Percentiles rank a stretch among this genome's conserved stretches.
These are phyloP conservation scores for Irpex lacteus DNA, from an alignment of 1,284 basidiomycete genomes.

Conservation along the genomic window DNA sequence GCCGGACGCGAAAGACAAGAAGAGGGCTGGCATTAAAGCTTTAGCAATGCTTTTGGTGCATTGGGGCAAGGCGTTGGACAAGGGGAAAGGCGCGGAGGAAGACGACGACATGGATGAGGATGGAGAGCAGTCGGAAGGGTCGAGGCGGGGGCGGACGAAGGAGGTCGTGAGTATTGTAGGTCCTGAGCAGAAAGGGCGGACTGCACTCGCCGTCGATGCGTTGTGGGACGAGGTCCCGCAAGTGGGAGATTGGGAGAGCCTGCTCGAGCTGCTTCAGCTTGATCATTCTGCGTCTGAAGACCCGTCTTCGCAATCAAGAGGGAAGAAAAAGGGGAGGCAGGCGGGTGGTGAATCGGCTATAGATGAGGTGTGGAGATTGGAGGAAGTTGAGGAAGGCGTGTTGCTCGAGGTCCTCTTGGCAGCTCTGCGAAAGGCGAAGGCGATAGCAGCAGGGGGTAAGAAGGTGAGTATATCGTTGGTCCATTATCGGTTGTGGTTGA, in stretches of 20 bases:
- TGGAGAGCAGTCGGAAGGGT: constrained; percentile 23
- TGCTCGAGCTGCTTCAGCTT: constrained; percentile 81
- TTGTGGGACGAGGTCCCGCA: constrained; percentile 81
- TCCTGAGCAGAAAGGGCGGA: constrained; percentile 57
- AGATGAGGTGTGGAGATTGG: constrained; percentile 74
- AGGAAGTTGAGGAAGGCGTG: constrained; percentile 78
- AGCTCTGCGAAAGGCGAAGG: constrained; percentile 57
- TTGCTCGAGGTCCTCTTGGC: constrained; percentile 84
- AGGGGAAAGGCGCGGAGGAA: constrained; percentile 26
- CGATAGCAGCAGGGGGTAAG: constrained; percentile 50
- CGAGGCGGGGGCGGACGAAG: constrained; percentile 37
- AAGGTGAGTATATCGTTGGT: constrained; percentile 41
- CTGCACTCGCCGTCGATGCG: constrained; percentile 82
- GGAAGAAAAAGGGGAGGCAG: constrained; percentile 35
- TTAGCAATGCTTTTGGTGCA: constrained; percentile 62
- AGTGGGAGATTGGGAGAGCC: constrained; percentile 79
- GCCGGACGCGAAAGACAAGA: constrained; percentile 46
- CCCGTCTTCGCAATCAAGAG: constrained; percentile 29
- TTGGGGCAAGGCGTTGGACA: constrained; percentile 59
- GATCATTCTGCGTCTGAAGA: constrained; percentile 79
- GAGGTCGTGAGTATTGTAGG: constrained; percentile 48
- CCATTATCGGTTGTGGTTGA: not conserved
- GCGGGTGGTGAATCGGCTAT: constrained; percentile 40
- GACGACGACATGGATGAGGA: constrained; percentile 29
- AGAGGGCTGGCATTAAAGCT: constrained; percentile 60